Evolutionary conservation across 805 yeast species (phyloP), one percentile per base, ranked within the genome.

Genomic region (Myxozyma kluyveri): DNA sequence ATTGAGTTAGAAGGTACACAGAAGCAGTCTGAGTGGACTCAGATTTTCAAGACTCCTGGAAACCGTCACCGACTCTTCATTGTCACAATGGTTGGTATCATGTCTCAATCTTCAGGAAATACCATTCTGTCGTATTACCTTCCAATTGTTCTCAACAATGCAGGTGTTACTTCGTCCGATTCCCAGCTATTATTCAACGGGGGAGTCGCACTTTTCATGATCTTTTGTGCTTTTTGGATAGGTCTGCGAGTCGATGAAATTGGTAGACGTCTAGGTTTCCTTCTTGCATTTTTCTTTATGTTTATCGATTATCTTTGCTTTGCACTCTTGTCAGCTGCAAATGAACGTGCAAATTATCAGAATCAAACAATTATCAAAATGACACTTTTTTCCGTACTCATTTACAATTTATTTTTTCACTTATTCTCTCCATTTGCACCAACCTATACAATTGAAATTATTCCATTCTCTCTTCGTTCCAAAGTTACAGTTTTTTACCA

Each of bases 91-190:
- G 60, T 72, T 19, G 72, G 72, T 35, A 56, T 65, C 36, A 62
- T 74, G 55, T 69, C 67, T 73, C 79, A 75, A 61, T 61, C 74
- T 41, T 74, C 79, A n/a, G 82, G 82, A 62, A 77, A 76, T 60
- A 79, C 79, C 50, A 66, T 78, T 51, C 76, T 77, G 23, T 73
- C 79, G 3, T 77, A 76, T 69, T 78, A 78, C 65, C 67, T 78
- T 56, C 68, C 72, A 53, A 71, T 72, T 59, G 83, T 80, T n/a
- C 70, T 80, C 56, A 63, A 67, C 50, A 73, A 79, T 21, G 77
- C 79, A 63, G 83, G 84, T 52, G 75, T 79, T 61, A 75, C 77
- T 41, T 73, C 74, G 43, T 72, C 60, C 45, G 54, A 23, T 12
- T 12, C 38, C n/a, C 52, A 52, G 29, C 21, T 45, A 10, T 17